Base-by-base conservation (phyloP, 169 alveolate species). In the Besnoitia besnoiti region DNA sequence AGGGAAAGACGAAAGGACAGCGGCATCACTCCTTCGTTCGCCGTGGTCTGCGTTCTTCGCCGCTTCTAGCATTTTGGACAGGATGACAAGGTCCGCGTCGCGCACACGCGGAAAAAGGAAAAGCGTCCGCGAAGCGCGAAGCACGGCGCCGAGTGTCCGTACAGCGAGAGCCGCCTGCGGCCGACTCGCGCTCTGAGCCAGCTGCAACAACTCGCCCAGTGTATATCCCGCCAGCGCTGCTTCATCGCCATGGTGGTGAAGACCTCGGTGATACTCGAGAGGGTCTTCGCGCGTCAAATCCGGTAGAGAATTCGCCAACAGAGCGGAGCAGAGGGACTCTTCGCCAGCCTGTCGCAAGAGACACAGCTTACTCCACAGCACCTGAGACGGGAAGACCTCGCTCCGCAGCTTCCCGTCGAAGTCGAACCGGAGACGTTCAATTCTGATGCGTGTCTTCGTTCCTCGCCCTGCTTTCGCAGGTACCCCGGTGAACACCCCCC, bases 221-320 rank as follows among this genome's bases (percentile, higher is more conserved):
- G 95, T 91, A 85, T 94, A 94, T 16, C 95, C 95, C 46, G 90
- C 94, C 67, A 90, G 67, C 33, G 90, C 94, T 21, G 94, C 84
- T 39, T 84, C 92, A 0, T 90, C 91, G 24, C 94, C 90, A 85
- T 94, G 95, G 73, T 94, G 95, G 62, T 94, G 94, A 10, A 94
- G 85, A 39, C 95, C 95, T 7, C 88, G 82, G 61, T 90, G 90
- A 44, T 37, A 94, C 51, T 80, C 77, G 42, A 94, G 80, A 5
- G 91, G 89, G 80, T 93, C 95, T 10, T 30, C 73, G 12, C n/a
- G 87, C 33, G 30, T 55, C 47, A 73, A 10, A 12, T 77, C 87
- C 0, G 33, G 87, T 5, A 37, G 40, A 37, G 50, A 89, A 42
- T 39, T 44, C 0, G 55, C 35, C 10, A 73, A 30, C 21, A 42